phyloP scores from a whole-genome alignment of 148 eudicot species.

The Amaranthus palmeri region DNA sequence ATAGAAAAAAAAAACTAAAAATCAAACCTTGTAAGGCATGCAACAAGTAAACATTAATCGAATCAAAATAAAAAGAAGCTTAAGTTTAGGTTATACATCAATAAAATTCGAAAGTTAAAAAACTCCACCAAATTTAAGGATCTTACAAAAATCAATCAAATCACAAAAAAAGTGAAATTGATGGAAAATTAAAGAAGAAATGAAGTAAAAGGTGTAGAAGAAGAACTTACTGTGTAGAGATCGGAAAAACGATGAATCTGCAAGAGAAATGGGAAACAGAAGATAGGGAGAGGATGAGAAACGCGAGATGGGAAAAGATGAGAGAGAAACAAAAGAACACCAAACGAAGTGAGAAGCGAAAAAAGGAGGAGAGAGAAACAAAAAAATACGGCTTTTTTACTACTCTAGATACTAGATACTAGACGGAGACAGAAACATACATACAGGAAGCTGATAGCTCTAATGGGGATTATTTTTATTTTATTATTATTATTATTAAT shows the following conservation, averaged over 20 bases:
- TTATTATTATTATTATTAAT: too few species aligned
- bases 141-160: constrained; percentile 17
- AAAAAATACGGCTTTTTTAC: too few species aligned
- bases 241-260: constrained; percentile 24
- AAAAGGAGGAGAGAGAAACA: constrained; percentile 4
- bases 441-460: too few species aligned
- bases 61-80: not conserved
- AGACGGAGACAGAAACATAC: too few species aligned
- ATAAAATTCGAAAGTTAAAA: not conserved
- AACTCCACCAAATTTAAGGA: constrained; percentile 16
- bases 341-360: not conserved
- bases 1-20: constrained; percentile 11
- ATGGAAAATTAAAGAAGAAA: not conserved
- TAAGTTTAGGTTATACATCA: not conserved
- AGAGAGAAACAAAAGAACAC: constrained; percentile 22
- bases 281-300: constrained; percentile 27
- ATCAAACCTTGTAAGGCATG: constrained; percentile 7
- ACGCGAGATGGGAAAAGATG: constrained; percentile 28
- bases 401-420: too few species aligned
- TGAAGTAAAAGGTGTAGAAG: not conserved
- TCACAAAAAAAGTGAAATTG: not conserved
- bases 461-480: too few species aligned
- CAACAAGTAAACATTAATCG: constrained; percentile 10
- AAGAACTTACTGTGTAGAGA: constrained; percentile 33
- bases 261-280: not conserved